Conservation (phyloP, 768 basidiomycete genomes). For the Mycena kentingensis region DNA sequence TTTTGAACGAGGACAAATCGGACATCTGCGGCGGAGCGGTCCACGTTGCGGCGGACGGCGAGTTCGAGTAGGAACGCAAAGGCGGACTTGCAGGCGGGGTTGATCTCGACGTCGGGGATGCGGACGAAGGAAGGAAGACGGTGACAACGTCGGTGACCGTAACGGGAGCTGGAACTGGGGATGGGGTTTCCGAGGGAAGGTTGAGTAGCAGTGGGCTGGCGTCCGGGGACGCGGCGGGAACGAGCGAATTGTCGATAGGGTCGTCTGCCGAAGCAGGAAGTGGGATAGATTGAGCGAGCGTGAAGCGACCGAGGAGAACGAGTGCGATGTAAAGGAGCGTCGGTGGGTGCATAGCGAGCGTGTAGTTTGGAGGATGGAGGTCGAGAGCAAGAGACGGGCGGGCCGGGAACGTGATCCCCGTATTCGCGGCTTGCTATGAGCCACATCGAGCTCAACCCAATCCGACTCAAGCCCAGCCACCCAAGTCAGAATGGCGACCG, state of each 20-base stretch:
- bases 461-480: not conserved
- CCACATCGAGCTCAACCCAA: slow-evolving; percentile 1
- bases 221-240: not conserved
- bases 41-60: slow-evolving; percentile 43
- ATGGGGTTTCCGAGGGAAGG: slow-evolving; percentile 10
- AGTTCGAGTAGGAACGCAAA: slow-evolving; percentile 11
- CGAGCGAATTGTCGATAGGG: not conserved
- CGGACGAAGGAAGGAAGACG: slow-evolving; percentile 24
- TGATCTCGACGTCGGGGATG: slow-evolving; percentile 16
- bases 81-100: slow-evolving; percentile 4
- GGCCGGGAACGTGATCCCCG: too few species aligned
- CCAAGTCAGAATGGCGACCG: slow-evolving; percentile 9
- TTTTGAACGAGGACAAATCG: slow-evolving; percentile 60
- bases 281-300: not conserved
- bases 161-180: slow-evolving; percentile 12
- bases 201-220: slow-evolving; percentile 6
- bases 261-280: not conserved
- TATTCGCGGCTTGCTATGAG: too few species aligned
- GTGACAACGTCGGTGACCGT: slow-evolving; percentile 32
- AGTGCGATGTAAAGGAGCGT: not conserved
- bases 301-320: not conserved
- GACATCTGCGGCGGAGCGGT: slow-evolving; percentile 51
- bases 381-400: too few species aligned
- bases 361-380: too few species aligned
- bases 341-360: not conserved